These are phyloP conservation scores for Solanum medicagineum DNA, from an alignment of 257 asterid species.

Conservation along the genomic window DNA sequence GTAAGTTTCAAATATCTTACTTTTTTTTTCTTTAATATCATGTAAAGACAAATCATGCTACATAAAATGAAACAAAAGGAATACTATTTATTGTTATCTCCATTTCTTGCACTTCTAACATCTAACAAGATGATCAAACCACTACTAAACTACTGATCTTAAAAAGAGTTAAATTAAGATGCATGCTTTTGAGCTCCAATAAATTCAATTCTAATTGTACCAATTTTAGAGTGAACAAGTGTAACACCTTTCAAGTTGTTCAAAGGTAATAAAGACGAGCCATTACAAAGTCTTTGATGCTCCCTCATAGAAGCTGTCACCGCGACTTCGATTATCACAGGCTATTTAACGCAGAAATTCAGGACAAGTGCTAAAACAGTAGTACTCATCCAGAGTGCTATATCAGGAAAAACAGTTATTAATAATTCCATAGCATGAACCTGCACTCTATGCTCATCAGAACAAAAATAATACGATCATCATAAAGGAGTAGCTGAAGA, in stretches of 20 bases:
- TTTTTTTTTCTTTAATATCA: too few species aligned
- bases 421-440: not conserved
- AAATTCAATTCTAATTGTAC: too few species aligned
- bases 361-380: not conserved
- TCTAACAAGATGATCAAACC: not conserved
- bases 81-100: not conserved
- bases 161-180: not conserved
- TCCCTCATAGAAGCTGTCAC: not conserved
- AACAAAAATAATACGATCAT: not conserved
- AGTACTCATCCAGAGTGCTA: not conserved
- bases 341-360: not conserved
- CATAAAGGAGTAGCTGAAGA: not conserved
- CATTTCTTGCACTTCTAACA: not conserved
- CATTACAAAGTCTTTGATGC: not conserved
- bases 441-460: not conserved
- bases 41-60: too few species aligned
- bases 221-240: too few species aligned
- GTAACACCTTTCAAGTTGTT: not conserved
- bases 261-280: not conserved
- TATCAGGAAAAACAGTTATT: not conserved
- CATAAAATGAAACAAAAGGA: too few species aligned
- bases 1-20: too few species aligned
- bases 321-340: not conserved
- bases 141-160: not conserved
- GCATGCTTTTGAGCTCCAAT: not conserved